Base-by-base conservation (phyloP, 2,329 filamentous ascomycete species). In the Colletotrichum sp. region DNA sequence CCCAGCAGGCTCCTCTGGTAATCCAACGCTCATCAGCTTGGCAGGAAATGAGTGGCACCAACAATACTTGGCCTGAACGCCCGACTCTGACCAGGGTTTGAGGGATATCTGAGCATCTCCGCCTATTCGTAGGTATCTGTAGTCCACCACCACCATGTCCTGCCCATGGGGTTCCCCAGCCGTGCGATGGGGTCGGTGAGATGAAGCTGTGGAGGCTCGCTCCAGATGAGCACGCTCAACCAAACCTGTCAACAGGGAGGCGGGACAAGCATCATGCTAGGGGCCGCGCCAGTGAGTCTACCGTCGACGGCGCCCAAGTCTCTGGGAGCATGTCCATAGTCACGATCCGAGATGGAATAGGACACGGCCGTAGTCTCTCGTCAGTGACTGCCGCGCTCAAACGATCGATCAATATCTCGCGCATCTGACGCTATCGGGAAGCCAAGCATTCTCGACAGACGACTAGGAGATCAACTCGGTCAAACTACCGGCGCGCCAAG, bases 401-500 rank as follows among this genome's bases (percentile, higher is more conserved):
- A 62, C 28, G 16, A n/a, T 34, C 30, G 32, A 39, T 28, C 32
- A 32, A 63, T 55, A 63, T 65, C 8, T 57, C 36, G 63, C 36
- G 63, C 63, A 66, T 66, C 16, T 64, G 34, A 55, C 68, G 26
- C 68, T 16, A 34, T 24, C 30, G 10, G 9, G 5, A 36, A 24
- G n/a, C 39, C 15, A 24, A 28, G 36, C 26, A 64, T 64, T 34
- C 34, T 26, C 22, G 13, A 32, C 30, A n/a, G 28, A 24, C 28
- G 32, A 18, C 36, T 15, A 71, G 62, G 62, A 67, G 34, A 24
- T 60, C 28, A 30, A 34, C 52, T 72, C 63, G 63, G 34, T 13
- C 70, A 72, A 72, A 72, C 26, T 26, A 60, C 69, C 66, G 74
- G 70, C 66, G 60, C 57, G 74, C 63, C 57, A 68, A 66, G 24